A percentile compares a stretch with the other conserved stretches of the same genome.
phyloP scores from a whole-genome alignment of 2,329 filamentous ascomycete species.

The Orbilia javanica region DNA sequence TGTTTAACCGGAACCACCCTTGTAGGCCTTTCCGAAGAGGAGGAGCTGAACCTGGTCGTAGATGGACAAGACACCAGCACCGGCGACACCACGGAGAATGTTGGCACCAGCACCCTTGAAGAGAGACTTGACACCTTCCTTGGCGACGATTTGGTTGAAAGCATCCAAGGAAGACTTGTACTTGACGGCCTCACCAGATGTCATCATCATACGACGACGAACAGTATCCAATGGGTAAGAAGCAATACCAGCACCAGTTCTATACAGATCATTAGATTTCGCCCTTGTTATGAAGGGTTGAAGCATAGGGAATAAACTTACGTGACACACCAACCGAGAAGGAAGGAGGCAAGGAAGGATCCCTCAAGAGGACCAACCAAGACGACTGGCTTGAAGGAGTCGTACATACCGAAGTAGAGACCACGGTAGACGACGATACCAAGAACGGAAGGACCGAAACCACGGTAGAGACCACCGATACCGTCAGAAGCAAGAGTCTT shows the following conservation, averaged over 20 bases:
- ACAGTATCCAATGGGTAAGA: conserved; percentile 99
- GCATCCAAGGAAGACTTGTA: conserved; percentile 98
- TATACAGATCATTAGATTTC: conserved; percentile 28
- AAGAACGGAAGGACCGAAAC: conserved; percentile 99
- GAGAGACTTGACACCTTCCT: conserved; percentile 97
- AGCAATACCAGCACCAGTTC: conserved; percentile 99
- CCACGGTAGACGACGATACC: conserved; percentile 99
- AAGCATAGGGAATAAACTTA: conserved; percentile 31
- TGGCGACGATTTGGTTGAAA: conserved; percentile 94
- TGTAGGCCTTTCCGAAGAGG: conserved; percentile 99
- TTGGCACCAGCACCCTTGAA: conserved; percentile 99
- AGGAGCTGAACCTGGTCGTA: conserved; percentile 99
- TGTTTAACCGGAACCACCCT: conserved; percentile 66
- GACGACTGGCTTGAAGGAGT: conserved; percentile 99
- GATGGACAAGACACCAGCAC: conserved; percentile 99
- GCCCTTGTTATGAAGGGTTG: not conserved
- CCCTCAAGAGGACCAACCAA: conserved; percentile 90
- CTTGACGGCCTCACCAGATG: conserved; percentile 97
- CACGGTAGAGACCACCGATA: conserved; percentile 99
- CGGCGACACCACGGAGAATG: conserved; percentile 99
- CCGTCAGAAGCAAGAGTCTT: conserved; percentile 99
- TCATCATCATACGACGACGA: conserved; percentile 99
- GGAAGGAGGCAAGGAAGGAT: conserved; percentile 99
- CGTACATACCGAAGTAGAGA: conserved; percentile 99
- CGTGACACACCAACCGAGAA: conserved; percentile 97